Percentiles rank a stretch among this genome's conserved stretches.
phyloP scores from a whole-genome alignment of 352 stramenopile genomes.

The Phytophthora colocasiae region DNA sequence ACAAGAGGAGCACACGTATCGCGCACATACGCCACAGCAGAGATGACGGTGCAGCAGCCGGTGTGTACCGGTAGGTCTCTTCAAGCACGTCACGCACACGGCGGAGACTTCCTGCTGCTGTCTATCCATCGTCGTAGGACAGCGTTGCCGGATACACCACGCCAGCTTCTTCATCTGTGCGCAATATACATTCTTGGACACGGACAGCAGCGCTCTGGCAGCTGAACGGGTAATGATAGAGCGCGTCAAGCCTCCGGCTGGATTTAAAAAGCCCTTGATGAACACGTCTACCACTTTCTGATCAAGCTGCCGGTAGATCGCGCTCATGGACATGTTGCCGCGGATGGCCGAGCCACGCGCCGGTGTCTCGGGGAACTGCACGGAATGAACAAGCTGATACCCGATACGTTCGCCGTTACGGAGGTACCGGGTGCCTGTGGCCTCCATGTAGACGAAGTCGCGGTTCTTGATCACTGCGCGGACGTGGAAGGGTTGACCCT shows the following conservation, averaged over 20 bases:
- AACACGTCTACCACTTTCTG: conserved; percentile 52
- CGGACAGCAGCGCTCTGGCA: conserved; percentile 32
- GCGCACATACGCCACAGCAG: conserved; percentile 28
- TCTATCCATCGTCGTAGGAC: conserved; percentile 19
- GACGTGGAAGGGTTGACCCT: conserved; percentile 35
- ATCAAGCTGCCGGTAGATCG: conserved; percentile 43
- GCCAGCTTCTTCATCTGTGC: conserved; percentile 46
- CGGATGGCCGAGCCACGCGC: conserved; percentile 32
- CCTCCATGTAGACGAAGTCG: conserved; percentile 63
- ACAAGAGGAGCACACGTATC: conserved; percentile 31
- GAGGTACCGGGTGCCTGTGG: conserved; percentile 44
- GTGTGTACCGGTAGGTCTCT: conserved; percentile 21
- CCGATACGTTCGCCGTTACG: conserved; percentile 51
- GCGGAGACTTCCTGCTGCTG: conserved; percentile 9
- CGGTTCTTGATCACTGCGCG: conserved; percentile 45
- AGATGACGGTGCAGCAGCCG: conserved; percentile 25
- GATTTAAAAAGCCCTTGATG: conserved; percentile 40
- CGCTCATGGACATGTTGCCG: conserved; percentile 57
- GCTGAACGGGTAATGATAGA: conserved; percentile 39
- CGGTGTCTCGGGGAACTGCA: conserved; percentile 42
- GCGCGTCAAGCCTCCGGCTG: conserved; percentile 34
- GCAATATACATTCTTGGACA: conserved; percentile 40
- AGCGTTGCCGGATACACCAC: conserved; percentile 35
- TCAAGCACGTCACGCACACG: conserved; percentile 34
- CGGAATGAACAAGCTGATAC: conserved; percentile 62